A percentile compares a stretch with the other conserved stretches of the same genome.
Evolutionary conservation across 192 early-diverging fungal genomes (phyloP).

Genomic region (Radiomyces spectabilis): DNA sequence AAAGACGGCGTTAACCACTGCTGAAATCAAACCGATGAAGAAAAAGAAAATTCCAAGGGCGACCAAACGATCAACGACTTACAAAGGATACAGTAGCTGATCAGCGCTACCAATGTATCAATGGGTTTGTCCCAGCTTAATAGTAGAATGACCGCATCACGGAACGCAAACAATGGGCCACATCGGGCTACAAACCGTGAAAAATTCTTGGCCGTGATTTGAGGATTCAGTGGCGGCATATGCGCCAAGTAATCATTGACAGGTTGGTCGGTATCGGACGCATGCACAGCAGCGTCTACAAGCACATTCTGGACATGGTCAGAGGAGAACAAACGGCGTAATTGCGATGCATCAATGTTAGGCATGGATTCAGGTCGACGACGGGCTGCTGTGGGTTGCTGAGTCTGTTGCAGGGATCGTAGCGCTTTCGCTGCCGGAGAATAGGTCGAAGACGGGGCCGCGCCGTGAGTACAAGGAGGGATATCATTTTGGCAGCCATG

Average conservation of each 20-base stretch:
- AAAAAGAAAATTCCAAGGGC: conserved; percentile 4
- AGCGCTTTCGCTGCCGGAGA: no score
- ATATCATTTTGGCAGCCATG: conserved; percentile 9
- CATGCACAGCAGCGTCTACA: conserved; percentile 40
- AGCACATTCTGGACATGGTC: conserved; percentile 17
- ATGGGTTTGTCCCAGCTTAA: no score
- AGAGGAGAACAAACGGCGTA: neutral
- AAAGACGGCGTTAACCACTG: neutral
- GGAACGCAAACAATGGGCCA: conserved; percentile 10
- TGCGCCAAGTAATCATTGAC: conserved; percentile 42
- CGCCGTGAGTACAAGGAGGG: neutral
- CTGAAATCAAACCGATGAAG: neutral
- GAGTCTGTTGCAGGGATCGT: neutral
- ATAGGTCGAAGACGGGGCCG: no score
- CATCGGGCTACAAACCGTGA: conserved; percentile 21
- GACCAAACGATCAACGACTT: conserved; percentile 8
- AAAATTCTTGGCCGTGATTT: conserved; percentile 19
- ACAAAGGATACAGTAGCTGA: conserved; percentile 1
- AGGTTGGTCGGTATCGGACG: conserved; percentile 30
- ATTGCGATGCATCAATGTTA: neutral
- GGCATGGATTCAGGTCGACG: neutral
- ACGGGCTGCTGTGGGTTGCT: neutral
- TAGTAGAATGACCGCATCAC: conserved; percentile 4
- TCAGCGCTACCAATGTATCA: conserved; percentile 13
- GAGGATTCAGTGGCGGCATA: conserved; percentile 6